Conservation (phyloP, 1,284 basidiomycete genomes). For the Ganoderma meredithae region DNA sequence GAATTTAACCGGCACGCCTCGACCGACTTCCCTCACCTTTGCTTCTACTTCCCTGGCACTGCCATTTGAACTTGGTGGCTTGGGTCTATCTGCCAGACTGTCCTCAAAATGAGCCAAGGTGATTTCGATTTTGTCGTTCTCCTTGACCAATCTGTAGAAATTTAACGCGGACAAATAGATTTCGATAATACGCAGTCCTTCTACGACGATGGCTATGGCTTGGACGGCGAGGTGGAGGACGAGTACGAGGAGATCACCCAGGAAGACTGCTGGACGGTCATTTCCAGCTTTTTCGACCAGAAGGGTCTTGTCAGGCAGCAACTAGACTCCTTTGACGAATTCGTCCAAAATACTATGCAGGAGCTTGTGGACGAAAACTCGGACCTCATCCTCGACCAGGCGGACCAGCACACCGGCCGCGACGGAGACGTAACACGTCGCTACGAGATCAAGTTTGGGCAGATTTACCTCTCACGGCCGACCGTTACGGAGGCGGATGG, state of each 20-base stretch:
- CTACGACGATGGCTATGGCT: conserved; percentile 65
- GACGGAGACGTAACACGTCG: conserved; percentile 83
- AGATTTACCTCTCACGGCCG: conserved; percentile 96
- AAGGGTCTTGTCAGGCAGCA: conserved; percentile 99
- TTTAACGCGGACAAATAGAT: conserved; percentile 20
- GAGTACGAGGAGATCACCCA: conserved; percentile 84
- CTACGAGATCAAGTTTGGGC: conserved; percentile 97
- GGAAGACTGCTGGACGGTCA: conserved; percentile 96
- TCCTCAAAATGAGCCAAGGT: conserved; percentile 36
- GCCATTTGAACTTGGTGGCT: neutral
- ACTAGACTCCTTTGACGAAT: conserved; percentile 98
- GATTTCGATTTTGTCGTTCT: neutral
- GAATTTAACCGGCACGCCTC: neutral
- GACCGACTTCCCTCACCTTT: neutral
- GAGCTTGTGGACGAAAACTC: conserved; percentile 97
- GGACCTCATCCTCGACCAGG: conserved; percentile 95
- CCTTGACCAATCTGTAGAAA: neutral
- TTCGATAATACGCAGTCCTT: conserved; percentile 55
- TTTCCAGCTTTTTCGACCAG: conserved; percentile 95
- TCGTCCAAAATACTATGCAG: conserved; percentile 99
- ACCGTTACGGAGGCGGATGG: conserved; percentile 97
- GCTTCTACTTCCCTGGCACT: neutral
- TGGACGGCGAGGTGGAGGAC: conserved; percentile 71
- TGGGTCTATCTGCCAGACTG: conserved; percentile 1
- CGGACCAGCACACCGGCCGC: conserved; percentile 92